Percentiles rank a stretch among this genome's conserved stretches.
phyloP scores from a whole-genome alignment of 805 yeast species.

The Yamadazyma philogaea region DNA sequence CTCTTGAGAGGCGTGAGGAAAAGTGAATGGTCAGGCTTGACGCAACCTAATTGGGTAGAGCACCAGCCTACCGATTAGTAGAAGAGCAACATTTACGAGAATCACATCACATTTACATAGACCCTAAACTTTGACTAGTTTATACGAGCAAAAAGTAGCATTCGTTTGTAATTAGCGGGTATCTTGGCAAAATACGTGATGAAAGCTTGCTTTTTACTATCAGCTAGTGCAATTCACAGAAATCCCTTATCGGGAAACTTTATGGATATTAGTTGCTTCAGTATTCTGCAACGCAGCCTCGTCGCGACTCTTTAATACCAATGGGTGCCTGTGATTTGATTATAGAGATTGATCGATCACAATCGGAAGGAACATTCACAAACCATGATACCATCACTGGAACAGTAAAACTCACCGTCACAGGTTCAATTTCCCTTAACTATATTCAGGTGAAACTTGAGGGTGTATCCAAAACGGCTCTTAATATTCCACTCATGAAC shows the following conservation, averaged over 20 bases:
- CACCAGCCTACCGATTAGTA: too few relatives aligned
- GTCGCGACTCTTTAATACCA: not conserved
- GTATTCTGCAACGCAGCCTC: not conserved
- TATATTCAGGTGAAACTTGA: constrained; percentile 51
- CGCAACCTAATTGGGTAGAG: too few relatives aligned
- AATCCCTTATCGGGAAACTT: too few relatives aligned
- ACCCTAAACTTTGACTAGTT: too few relatives aligned
- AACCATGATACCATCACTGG: constrained; percentile 46
- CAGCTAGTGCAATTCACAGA: too few relatives aligned
- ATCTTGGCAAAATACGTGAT: too few relatives aligned
- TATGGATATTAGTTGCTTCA: not conserved
- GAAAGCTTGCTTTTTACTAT: too few relatives aligned
- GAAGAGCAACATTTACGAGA: too few relatives aligned
- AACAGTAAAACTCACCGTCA: constrained; percentile 34
- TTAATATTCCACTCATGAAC: constrained; percentile 26
- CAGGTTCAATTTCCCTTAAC: constrained; percentile 41
- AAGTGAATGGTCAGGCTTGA: too few relatives aligned
- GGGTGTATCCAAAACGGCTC: constrained; percentile 42
- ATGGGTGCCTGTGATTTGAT: constrained; percentile 23
- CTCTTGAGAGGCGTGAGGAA: not conserved
- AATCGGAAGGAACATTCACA: constrained; percentile 43
- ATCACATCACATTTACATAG: too few relatives aligned
- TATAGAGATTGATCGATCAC: constrained; percentile 30
- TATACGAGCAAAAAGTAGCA: too few relatives aligned
- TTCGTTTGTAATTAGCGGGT: too few relatives aligned